phyloP scores from a whole-genome alignment of 2,329 filamentous ascomycete genomes.

The Epichloe glyceriae region DNA sequence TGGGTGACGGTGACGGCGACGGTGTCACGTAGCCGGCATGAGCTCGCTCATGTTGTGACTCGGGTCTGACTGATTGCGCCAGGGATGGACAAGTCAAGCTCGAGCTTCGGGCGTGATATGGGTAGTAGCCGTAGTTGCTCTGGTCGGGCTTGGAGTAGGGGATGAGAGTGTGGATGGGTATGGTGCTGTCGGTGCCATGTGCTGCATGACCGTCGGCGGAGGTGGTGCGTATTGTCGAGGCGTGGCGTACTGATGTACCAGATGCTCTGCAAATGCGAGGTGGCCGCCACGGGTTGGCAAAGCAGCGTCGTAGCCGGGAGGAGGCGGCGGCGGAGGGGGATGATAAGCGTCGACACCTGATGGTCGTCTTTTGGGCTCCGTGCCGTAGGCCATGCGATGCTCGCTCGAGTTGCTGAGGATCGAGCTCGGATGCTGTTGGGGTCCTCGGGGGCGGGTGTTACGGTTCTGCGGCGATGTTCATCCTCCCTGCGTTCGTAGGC shows the following conservation, averaged over 20 bases:
- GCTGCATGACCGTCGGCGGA: conserved; percentile 17
- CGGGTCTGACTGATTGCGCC: conserved; percentile 17
- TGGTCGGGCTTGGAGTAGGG: conserved; percentile 26
- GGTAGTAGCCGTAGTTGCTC: conserved; percentile 26
- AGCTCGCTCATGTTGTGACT: conserved; percentile 23
- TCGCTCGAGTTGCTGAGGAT: conserved; percentile 48
- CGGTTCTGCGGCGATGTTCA: conserved; percentile 34
- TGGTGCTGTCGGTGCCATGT: conserved; percentile 13
- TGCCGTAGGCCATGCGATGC: conserved; percentile 29
- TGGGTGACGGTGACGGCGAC: conserved; percentile 24
- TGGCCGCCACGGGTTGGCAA: conserved; percentile 16
- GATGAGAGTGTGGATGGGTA: conserved; percentile 26
- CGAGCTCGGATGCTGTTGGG: conserved; percentile 33
- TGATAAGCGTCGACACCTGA: conserved; percentile 34
- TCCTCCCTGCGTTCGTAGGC: conserved; percentile 50
- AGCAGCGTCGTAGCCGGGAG: conserved; percentile 19
- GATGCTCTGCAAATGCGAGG: conserved; percentile 22
- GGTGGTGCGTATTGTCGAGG: conserved; percentile 25
- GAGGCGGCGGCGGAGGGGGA: conserved; percentile 20
- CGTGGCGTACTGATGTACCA: conserved; percentile 20
- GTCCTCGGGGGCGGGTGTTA: conserved; percentile 22
- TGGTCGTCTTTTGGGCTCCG: conserved; percentile 30
- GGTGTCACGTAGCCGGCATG: conserved; percentile 26
- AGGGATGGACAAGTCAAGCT: conserved; percentile 20
- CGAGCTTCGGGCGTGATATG: conserved; percentile 13